Evolutionary conservation across 371 early-diverging fungal genomes (phyloP).

Genomic region (Rhizopus sp.): DNA sequence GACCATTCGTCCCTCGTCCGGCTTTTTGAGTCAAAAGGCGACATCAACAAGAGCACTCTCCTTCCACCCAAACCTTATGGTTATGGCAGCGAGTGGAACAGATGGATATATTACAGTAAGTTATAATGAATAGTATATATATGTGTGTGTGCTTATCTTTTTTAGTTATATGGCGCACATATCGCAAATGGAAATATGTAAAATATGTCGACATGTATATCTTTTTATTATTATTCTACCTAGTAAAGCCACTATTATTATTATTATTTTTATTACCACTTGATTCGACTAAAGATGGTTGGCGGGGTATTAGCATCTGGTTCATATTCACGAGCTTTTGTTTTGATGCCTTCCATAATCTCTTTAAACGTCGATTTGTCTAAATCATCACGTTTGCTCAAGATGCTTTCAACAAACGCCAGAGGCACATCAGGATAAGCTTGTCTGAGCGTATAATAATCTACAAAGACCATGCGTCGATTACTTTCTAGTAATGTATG

Average conservation of each 20-base stretch:
- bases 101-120: slow-evolving; percentile 55
- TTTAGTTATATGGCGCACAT: slow-evolving; percentile 1
- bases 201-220: neutral
- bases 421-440: slow-evolving; percentile 84
- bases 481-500: slow-evolving; percentile 68
- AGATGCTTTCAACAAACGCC: slow-evolving; percentile 74
- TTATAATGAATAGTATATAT: neutral
- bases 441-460: slow-evolving; percentile 76
- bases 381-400: slow-evolving; percentile 78
- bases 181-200: neutral
- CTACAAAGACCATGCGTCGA: slow-evolving; percentile 70
- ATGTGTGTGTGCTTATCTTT: neutral
- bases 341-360: slow-evolving; percentile 75
- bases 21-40: slow-evolving; percentile 58
- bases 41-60: slow-evolving; percentile 50
- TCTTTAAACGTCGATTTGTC: slow-evolving; percentile 73
- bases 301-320: slow-evolving; percentile 49
- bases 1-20: slow-evolving; percentile 60
- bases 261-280: slow-evolving; percentile 32
- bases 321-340: slow-evolving; percentile 70
- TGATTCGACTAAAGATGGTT: slow-evolving; percentile 54
- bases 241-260: neutral
- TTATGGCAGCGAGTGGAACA: slow-evolving; percentile 56
- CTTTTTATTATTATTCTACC: neutral
- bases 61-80: slow-evolving; percentile 60